Percentiles rank a stretch among this genome's conserved stretches.
Conservation (phyloP, 768 basidiomycete species). For the Auriscalpium vulgare region DNA sequence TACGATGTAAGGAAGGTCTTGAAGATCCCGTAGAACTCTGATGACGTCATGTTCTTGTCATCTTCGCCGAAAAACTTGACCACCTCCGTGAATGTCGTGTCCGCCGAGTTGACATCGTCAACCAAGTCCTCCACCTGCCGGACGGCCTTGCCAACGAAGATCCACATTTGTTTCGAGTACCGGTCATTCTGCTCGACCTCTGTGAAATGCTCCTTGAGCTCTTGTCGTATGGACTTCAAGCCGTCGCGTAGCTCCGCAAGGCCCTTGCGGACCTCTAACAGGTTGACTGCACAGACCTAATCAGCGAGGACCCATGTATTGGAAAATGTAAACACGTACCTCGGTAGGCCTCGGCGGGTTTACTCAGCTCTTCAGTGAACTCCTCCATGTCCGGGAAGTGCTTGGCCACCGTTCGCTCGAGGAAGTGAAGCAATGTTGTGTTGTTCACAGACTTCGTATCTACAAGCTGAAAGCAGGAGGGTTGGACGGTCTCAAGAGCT, state of each 20-base stretch:
- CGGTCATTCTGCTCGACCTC: constrained; percentile 64
- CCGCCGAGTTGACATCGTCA: constrained; percentile 83
- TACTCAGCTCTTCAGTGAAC: constrained; percentile 83
- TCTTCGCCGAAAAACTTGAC: constrained; percentile 93
- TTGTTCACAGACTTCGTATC: constrained; percentile 97
- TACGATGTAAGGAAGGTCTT: constrained; percentile 96
- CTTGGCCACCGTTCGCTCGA: constrained; percentile 80
- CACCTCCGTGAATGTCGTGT: constrained; percentile 76
- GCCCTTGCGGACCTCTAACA: constrained; percentile 78
- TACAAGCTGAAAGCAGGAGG: constrained; percentile 55
- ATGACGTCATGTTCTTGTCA: constrained; percentile 73
- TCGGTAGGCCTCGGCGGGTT: constrained; percentile 89
- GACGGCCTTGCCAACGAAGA: constrained; percentile 71
- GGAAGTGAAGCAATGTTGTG: constrained; percentile 89
- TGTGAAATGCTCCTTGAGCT: constrained; percentile 72
- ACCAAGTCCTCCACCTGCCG: constrained; percentile 72
- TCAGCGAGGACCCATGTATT: neutral
- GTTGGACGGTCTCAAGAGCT: neutral
- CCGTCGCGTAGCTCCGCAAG: constrained; percentile 66
- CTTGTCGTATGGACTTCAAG: constrained; percentile 71
- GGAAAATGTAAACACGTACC: constrained; percentile 36
- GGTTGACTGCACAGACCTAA: constrained; percentile 50
- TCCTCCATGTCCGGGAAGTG: constrained; percentile 83
- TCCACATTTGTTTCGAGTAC: constrained; percentile 90
- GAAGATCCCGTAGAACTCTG: constrained; percentile 95